Conservation (phyloP, 495 filamentous ascomycete species). For the Hyaloscypha bicolor region DNA sequence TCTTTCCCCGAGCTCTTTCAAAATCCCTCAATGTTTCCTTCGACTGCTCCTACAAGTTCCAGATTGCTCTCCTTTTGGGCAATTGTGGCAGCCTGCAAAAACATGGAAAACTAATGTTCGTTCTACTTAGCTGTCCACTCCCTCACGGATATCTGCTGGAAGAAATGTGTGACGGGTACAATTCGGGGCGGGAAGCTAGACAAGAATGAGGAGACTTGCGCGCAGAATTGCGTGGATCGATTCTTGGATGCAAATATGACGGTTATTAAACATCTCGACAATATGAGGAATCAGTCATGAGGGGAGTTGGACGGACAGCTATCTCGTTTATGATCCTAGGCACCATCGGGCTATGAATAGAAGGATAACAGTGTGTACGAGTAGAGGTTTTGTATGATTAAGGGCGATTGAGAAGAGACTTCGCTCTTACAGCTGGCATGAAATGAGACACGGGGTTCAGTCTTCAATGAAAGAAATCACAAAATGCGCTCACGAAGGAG, state of each 20-base stretch:
- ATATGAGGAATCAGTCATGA: slow-evolving; percentile 49
- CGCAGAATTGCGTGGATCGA: slow-evolving; percentile 89
- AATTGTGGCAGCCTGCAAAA: not conserved
- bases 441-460: slow-evolving; percentile 1
- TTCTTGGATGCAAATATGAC: slow-evolving; percentile 86
- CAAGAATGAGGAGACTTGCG: slow-evolving; percentile 73
- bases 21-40: not conserved
- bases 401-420: slow-evolving; percentile 4
- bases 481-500: not conserved
- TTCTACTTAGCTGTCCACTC: slow-evolving; percentile 66
- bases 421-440: slow-evolving; percentile 19
- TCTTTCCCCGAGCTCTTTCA: not conserved
- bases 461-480: not conserved
- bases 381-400: slow-evolving; percentile 10
- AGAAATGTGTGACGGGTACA: slow-evolving; percentile 75
- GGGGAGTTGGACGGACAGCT: not conserved
- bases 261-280: slow-evolving; percentile 78
- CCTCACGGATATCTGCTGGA: slow-evolving; percentile 89
- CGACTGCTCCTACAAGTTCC: too few relatives aligned
- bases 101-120: not conserved
- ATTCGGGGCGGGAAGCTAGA: slow-evolving; percentile 71
- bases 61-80: not conserved
- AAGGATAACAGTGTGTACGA: not conserved
- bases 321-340: not conserved
- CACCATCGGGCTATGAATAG: not conserved